Conservation (phyloP, 2,329 filamentous ascomycete species). For the Phyllosticta ampelicida region DNA sequence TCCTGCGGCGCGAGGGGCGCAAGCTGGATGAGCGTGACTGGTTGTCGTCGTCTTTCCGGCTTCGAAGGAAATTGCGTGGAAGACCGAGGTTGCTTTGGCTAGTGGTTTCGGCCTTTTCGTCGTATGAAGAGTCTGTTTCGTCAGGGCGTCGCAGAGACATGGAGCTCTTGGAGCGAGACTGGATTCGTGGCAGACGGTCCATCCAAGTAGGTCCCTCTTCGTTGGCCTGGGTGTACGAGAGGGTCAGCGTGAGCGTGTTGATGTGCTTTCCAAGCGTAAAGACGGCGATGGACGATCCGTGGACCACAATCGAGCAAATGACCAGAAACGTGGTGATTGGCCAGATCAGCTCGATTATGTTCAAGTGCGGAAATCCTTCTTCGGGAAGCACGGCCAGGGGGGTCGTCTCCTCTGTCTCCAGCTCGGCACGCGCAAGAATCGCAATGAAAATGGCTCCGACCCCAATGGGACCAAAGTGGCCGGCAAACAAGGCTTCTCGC, state of each 20-base stretch:
- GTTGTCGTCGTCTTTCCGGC: slow-evolving; percentile 65
- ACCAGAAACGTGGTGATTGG: slow-evolving; percentile 92
- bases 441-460: slow-evolving; percentile 94
- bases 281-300: slow-evolving; percentile 95
- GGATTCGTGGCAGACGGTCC: slow-evolving; percentile 73
- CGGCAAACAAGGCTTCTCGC: slow-evolving; percentile 92
- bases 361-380: slow-evolving; percentile 49
- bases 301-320: slow-evolving; percentile 85
- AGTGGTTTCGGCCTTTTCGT: slow-evolving; percentile 53
- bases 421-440: slow-evolving; percentile 83
- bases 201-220: slow-evolving; percentile 91
- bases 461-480: slow-evolving; percentile 94
- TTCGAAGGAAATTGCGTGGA: slow-evolving; percentile 67
- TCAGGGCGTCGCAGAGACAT: slow-evolving; percentile 65
- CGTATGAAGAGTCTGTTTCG: slow-evolving; percentile 43
- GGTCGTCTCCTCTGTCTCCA: slow-evolving; percentile 66
- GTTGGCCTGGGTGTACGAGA: slow-evolving; percentile 87
- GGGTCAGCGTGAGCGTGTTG: slow-evolving; percentile 87
- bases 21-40: slow-evolving; percentile 47
- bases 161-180: slow-evolving; percentile 70
- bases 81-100: slow-evolving; percentile 61
- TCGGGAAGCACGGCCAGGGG: slow-evolving; percentile 56
- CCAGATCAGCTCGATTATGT: slow-evolving; percentile 81
- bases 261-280: slow-evolving; percentile 97
- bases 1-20: slow-evolving; percentile 45